Evolutionary conservation across 2,329 filamentous ascomycete genomes (phyloP).

Genomic region (Aquanectria penicillioides): DNA sequence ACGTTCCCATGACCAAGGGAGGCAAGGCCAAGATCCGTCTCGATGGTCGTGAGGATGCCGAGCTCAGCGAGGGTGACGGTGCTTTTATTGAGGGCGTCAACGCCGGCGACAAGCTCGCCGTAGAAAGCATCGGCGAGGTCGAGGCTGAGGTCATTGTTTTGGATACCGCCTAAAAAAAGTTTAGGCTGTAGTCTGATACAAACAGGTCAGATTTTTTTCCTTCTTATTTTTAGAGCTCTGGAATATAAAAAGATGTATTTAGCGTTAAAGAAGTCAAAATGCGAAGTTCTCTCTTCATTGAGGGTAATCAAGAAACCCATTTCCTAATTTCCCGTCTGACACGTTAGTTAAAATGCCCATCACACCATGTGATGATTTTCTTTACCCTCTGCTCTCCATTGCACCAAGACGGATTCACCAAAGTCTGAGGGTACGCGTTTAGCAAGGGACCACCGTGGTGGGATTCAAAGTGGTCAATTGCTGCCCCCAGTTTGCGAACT

Average conservation of each 20-base stretch:
- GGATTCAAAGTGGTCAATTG: too few species aligned
- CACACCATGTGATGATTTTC: neutral
- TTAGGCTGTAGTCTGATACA: neutral
- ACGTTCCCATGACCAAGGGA: constrained; percentile 82
- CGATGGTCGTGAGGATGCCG: constrained; percentile 71
- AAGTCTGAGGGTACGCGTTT: too few species aligned
- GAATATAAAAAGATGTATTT: constrained; percentile 19
- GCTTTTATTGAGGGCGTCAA: constrained; percentile 76
- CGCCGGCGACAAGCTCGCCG: constrained; percentile 69
- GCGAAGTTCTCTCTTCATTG: neutral
- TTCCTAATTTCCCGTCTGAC: too few species aligned
- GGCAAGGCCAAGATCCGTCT: constrained; percentile 78
- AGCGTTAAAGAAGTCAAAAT: constrained; percentile 5
- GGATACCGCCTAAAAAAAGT: constrained; percentile 65
- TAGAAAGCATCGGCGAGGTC: constrained; percentile 74
- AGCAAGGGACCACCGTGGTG: too few species aligned
- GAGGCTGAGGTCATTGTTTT: constrained; percentile 77
- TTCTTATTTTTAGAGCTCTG: neutral
- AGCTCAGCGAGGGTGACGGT: constrained; percentile 80
- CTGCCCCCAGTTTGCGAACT: too few species aligned
- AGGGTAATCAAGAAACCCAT: neutral
- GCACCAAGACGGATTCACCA: too few species aligned
- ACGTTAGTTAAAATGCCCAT: neutral
- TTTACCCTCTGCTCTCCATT: too few species aligned
- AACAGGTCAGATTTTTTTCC: neutral